These are phyloP conservation scores for Vitis hybrid DNA, from an alignment of 177 flowering plant species.

Conservation along the genomic window DNA sequence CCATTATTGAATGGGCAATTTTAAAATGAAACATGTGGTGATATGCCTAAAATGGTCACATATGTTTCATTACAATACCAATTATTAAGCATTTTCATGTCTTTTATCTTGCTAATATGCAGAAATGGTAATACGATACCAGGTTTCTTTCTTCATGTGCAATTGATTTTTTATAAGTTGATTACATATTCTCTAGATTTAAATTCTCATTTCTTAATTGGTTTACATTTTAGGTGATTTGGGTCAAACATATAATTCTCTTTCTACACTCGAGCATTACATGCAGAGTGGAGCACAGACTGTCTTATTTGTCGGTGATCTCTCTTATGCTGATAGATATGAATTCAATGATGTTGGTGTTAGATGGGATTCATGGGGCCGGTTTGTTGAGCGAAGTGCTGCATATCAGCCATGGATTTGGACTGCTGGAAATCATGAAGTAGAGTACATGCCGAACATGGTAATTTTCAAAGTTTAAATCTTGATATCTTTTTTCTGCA, in stretches of 20 bases:
- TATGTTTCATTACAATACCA: too few species aligned
- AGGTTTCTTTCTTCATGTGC: too few species aligned
- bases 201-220: too few species aligned
- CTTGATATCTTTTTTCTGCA: too few species aligned
- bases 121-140: too few species aligned
- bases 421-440: constrained; percentile 91
- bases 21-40: too few species aligned
- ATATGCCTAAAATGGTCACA: too few species aligned
- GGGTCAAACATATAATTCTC: constrained; percentile 93
- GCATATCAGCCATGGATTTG: constrained; percentile 99
- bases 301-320: constrained; percentile 91
- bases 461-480: constrained; percentile 32
- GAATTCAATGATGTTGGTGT: constrained; percentile 64
- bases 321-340: constrained; percentile 93
- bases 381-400: constrained; percentile 68
- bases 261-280: constrained; percentile 85
- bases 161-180: too few species aligned
- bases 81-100: too few species aligned
- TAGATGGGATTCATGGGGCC: constrained; percentile 96
- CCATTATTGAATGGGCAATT: too few species aligned
- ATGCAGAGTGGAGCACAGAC: constrained; percentile 72
- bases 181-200: too few species aligned
- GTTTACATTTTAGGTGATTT: constrained; percentile 62
- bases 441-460: constrained; percentile 82
- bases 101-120: too few species aligned